Conservation (phyloP, 306 rosid genomes). For the Herpetospermum pedunculosum region DNA sequence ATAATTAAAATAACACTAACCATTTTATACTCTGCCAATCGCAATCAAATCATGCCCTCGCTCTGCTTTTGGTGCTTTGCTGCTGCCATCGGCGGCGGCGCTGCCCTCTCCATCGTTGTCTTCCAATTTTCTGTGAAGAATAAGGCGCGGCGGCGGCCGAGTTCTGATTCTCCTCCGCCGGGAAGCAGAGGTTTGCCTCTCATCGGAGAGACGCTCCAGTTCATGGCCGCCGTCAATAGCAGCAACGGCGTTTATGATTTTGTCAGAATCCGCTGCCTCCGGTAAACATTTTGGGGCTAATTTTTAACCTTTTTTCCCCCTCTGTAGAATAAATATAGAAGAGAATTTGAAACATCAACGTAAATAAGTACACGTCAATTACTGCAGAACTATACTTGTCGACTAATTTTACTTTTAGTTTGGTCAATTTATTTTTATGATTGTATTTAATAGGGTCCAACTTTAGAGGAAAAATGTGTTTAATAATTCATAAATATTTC, state of each 20-base stretch:
- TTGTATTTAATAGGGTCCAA: too few species aligned
- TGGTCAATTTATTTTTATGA: too few species aligned
- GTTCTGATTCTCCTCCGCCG: slow-evolving; percentile 34
- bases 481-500: too few species aligned
- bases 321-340: too few species aligned
- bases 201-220: slow-evolving; percentile 69
- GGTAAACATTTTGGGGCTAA: slow-evolving; percentile 12
- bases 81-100: neutral
- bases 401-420: too few species aligned
- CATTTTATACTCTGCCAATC: neutral
- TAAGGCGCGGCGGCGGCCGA: neutral
- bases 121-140: neutral
- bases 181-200: slow-evolving; percentile 60
- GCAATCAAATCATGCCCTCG: neutral
- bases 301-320: neutral
- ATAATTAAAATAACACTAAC: neutral
- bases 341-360: too few species aligned
- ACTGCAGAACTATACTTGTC: too few species aligned
- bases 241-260: slow-evolving; percentile 62
- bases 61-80: neutral
- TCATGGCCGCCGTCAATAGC: slow-evolving; percentile 77
- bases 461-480: too few species aligned
- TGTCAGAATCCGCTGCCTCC: slow-evolving; percentile 50
- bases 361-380: too few species aligned
- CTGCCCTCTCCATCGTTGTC: neutral